phyloP scores from a whole-genome alignment of 139 green algal species.

The Chlamydomonas eustigma region DNA sequence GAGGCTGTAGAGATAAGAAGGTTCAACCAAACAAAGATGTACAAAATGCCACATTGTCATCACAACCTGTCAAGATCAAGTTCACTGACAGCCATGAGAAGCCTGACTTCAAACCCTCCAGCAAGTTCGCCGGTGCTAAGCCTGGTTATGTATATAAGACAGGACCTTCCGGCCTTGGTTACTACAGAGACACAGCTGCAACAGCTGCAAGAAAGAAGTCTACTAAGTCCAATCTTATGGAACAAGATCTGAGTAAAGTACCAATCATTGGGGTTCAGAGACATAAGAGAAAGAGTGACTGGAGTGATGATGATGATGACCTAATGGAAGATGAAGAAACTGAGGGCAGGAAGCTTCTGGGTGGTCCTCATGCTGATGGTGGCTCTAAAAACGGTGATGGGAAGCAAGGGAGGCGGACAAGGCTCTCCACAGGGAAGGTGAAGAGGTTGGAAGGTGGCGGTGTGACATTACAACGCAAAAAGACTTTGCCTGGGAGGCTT shows the following conservation, averaged over 20 bases:
- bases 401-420: background rate
- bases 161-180: conserved; percentile 42
- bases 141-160: conserved; percentile 43
- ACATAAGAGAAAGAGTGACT: background rate
- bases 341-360: background rate
- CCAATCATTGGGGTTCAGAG: conserved; percentile 17
- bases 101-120: conserved; percentile 25
- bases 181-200: conserved; percentile 39
- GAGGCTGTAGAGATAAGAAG: background rate
- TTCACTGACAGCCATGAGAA: background rate
- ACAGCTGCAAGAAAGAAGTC: background rate
- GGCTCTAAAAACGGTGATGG: background rate
- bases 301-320: conserved; percentile 11
- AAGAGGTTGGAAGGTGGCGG: background rate
- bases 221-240: background rate
- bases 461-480: conserved; percentile 14
- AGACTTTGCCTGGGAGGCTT: conserved; percentile 59
- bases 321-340: background rate
- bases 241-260: conserved; percentile 21
- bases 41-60: background rate
- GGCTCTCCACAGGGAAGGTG: background rate
- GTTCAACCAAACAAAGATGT: background rate
- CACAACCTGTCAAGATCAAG: background rate
- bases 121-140: conserved; percentile 29
- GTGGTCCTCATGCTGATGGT: too few species aligned